A percentile compares a stretch with the other conserved stretches of the same genome.
Evolutionary conservation across 2,329 filamentous ascomycete genomes (phyloP).

Genomic region (Bipolaris cookei): DNA sequence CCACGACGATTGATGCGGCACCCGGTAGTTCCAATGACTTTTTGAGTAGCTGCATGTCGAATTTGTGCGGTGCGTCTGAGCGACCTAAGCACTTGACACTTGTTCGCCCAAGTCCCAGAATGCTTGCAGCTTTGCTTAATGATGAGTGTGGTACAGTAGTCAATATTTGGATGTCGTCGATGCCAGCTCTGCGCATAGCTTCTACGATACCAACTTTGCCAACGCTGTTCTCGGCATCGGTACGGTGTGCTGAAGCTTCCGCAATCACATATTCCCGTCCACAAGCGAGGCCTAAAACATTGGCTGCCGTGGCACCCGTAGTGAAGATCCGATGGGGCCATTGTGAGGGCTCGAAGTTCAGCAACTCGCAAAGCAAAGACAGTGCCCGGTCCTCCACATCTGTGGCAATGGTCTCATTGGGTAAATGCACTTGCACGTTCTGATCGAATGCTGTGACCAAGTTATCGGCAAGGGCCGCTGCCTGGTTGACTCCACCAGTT

Average conservation of each 20-base stretch:
- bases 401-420: slow-evolving; percentile 75
- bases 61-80: slow-evolving; percentile 66
- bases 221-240: slow-evolving; percentile 52
- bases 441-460: slow-evolving; percentile 83
- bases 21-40: slow-evolving; percentile 60
- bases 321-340: slow-evolving; percentile 83
- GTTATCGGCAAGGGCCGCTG: slow-evolving; percentile 82
- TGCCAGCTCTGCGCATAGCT: slow-evolving; percentile 68
- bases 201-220: slow-evolving; percentile 73
- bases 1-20: slow-evolving; percentile 73
- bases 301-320: slow-evolving; percentile 72
- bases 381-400: slow-evolving; percentile 77
- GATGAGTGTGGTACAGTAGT: slow-evolving; percentile 86
- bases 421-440: slow-evolving; percentile 82
- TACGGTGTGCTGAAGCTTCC: slow-evolving; percentile 51
- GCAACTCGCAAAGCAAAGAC: slow-evolving; percentile 69
- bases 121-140: slow-evolving; percentile 78
- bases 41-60: slow-evolving; percentile 73
- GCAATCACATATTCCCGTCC: slow-evolving; percentile 71
- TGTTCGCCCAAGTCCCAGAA: slow-evolving; percentile 77
- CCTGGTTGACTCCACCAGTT: slow-evolving; percentile 78
- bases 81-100: slow-evolving; percentile 68
- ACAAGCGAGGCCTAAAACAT: slow-evolving; percentile 69
- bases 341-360: slow-evolving; percentile 61
- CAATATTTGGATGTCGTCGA: slow-evolving; percentile 75